phyloP scores from a whole-genome alignment of 352 stramenopile genomes.

The Phytophthora lateralis region DNA sequence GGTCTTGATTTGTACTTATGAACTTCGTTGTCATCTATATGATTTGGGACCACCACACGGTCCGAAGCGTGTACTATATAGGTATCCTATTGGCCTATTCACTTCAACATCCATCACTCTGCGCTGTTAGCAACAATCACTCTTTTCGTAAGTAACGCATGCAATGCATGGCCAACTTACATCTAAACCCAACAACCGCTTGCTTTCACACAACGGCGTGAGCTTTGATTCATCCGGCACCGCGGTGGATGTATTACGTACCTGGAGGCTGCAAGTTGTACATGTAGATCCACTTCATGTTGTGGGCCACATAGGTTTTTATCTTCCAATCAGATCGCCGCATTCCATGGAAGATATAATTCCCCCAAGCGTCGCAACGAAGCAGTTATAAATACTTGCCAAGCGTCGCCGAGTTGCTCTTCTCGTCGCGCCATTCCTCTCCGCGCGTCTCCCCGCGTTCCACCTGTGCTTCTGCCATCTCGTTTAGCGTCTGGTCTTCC shows the following conservation, averaged over 20 bases:
- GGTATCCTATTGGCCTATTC: background rate
- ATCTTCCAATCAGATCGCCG: conserved; percentile 5
- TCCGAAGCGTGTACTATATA: no score
- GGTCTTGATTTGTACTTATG: background rate
- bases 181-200: no score
- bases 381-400: conserved; percentile 18
- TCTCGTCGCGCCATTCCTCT: conserved; percentile 7
- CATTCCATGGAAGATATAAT: conserved; percentile 32
- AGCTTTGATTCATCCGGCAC: no score
- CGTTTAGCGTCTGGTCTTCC: background rate
- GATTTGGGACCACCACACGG: background rate
- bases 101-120: background rate
- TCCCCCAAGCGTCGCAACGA: conserved; percentile 19
- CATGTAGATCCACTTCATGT: no score
- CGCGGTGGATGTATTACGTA: no score
- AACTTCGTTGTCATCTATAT: background rate
- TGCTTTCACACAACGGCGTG: no score
- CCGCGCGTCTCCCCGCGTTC: conserved; percentile 4
- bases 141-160: no score
- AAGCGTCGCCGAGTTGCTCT: conserved; percentile 5
- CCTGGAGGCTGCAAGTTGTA: no score
- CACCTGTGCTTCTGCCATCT: conserved; percentile 4
- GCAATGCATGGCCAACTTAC: no score
- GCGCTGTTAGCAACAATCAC: no score
- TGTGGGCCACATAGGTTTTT: background rate